Evolutionary conservation across 2,329 filamentous ascomycete genomes (phyloP), one percentile per base, ranked within the genome.

Genomic region (Anthostomella pinea): DNA sequence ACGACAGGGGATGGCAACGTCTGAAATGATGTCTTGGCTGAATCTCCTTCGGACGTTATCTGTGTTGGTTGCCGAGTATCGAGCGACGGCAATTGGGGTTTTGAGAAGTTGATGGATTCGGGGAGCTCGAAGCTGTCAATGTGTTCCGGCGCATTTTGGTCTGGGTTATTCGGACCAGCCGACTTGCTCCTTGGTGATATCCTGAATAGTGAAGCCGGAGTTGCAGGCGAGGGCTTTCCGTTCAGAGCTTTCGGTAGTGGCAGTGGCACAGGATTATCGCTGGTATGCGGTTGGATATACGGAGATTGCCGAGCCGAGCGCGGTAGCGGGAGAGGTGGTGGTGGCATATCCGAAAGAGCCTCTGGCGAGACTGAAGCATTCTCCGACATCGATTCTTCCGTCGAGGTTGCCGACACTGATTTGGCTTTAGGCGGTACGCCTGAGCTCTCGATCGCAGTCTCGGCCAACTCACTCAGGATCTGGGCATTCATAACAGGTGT

Each of bases 181-280:
- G 69, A 70, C 45, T 74, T 75, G 34, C 67, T 62, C 51, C 69
- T 69, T 52, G 75, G 75, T 17, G 74, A 71, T 27, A 91, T 71
- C 52, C 80, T 84, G 85, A 96, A 95, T 40, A 95, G 66, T 6
- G 89, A 95, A 7, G 90, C 87, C 1, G 89, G 89, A 0, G 89
- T 95, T 2, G 87, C 89, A 8, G 87, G 86, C 34, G 81, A 78
- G 51, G 66, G 68, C 33, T 68, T 69, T 15, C 64, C 66, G 18
- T 60, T 56, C 3, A 59, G 51, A 24, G 51, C 48, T 32, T 44
- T 52, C 35, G 43, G 48, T 7, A 55, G 30, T n/a, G 45, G 37
- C 31, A 45, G 39, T 17, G 55, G 46, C 22, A 45, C 55, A 40
- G 43, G 47, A 25, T 51, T 57, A 30, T 62, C 49, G 28, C 43